Evolutionary conservation across 768 basidiomycete species (phyloP).

Genomic region (Austroboletus festivus): DNA sequence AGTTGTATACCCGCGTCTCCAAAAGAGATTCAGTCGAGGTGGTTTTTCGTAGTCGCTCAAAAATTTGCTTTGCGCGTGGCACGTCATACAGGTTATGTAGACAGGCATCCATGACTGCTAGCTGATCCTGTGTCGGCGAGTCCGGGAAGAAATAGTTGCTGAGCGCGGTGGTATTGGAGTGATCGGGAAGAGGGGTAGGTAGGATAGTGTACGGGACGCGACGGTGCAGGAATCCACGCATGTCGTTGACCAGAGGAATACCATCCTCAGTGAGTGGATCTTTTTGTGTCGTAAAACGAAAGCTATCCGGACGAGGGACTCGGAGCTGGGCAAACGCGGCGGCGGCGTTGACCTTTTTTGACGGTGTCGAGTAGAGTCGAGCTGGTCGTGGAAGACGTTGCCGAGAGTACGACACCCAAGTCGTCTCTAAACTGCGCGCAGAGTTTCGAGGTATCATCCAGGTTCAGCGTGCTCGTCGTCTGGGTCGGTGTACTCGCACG

Average conservation of each 20-base stretch:
- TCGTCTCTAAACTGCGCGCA: constrained; percentile 31
- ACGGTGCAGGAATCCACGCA: constrained; percentile 51
- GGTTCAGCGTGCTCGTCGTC: constrained; percentile 5
- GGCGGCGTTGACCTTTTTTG: constrained; percentile 53
- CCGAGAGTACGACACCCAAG: constrained; percentile 57
- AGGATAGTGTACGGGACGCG: constrained; percentile 52
- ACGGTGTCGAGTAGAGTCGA: constrained; percentile 66
- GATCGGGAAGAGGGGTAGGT: constrained; percentile 62
- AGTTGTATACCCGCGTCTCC: constrained; percentile 53
- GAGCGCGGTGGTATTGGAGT: constrained; percentile 33
- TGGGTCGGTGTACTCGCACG: constrained; percentile 16
- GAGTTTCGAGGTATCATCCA: constrained; percentile 31
- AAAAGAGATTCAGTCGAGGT: constrained; percentile 45
- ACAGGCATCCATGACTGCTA: constrained; percentile 83
- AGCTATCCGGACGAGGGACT: constrained; percentile 35
- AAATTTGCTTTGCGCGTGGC: constrained; percentile 69
- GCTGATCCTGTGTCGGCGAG: constrained; percentile 60
- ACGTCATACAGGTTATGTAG: constrained; percentile 74
- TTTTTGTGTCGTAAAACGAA: constrained; percentile 33
- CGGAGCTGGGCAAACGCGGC: constrained; percentile 40
- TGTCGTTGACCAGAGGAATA: constrained; percentile 31
- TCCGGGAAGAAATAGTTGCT: constrained; percentile 60
- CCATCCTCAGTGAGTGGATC: constrained; percentile 21
- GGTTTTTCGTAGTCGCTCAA: constrained; percentile 54
- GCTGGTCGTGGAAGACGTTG: constrained; percentile 67